Base-by-base conservation (phyloP, 2,329 filamentous ascomycete species). In the Aspergillus pseudonomiae region DNA sequence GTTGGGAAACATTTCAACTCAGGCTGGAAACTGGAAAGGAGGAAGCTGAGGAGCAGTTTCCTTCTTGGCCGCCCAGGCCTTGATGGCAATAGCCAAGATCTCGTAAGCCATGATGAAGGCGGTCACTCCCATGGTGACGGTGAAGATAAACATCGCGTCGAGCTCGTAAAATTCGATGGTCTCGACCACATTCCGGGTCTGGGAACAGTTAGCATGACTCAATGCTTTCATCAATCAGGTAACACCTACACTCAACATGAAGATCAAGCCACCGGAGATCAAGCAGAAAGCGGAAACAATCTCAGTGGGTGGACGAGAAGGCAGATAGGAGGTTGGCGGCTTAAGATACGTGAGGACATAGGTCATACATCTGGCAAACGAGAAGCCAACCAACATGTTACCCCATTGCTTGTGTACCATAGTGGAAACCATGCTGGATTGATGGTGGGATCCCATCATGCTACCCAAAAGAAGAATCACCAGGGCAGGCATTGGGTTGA, bases 381-480 rank as follows among this genome's bases (percentile, higher is more conserved):
- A 90, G 60, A 93, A 94, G 30, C 90, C 93, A 54, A 92, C 85
- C 59, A 98, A 85, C 68, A 98, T 85, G 72, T 88, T 89, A 30
- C 94, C 94, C 94, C 94, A 98, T 78, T 97, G 94, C 74, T 90
- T 90, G 80, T 98, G 94, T 56, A 98, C 86, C 92, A 95, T 97
- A 69, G 89, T 92, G 11, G 93, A 94, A 54, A 93, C 85, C 89
- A 93, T 92, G 64, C 88, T 91, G 32, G 83, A 77, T 76, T 97
- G 94, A 63, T 94, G 92, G 78, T 98, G 94, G 30, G 91, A 93
- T 73, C 91, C 91, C 94, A 98, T 98, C 91, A 97, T 95, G 75
- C 94, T 87, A 39, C 95, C 95, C 1, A 97, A 83, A 0, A 97
- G 83, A 63, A 97, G 83, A 68, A 98, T 94, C 56, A 97, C 87